Evolutionary conservation across 2,329 filamentous ascomycete species (phyloP).

Genomic region (Ceratocystis albifundus): DNA sequence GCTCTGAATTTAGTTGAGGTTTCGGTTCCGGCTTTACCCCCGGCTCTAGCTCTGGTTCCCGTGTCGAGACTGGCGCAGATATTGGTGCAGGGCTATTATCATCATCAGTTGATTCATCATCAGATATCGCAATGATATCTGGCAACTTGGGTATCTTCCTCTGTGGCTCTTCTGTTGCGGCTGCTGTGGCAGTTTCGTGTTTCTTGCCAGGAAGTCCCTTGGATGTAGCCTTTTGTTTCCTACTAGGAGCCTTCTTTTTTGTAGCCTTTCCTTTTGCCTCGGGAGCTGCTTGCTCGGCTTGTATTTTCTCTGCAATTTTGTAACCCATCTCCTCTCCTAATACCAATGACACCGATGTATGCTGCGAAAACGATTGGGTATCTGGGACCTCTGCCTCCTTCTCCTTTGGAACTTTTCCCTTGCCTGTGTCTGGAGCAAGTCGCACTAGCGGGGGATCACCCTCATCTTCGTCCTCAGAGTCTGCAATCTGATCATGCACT

Average conservation of each 20-base stretch:
- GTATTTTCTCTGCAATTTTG: not conserved
- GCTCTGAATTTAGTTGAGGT: not conserved
- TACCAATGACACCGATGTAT: not conserved
- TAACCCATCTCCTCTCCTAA: not conserved
- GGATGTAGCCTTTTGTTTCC: constrained; percentile 16
- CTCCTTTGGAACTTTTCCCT: not conserved
- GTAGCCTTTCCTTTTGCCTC: not conserved
- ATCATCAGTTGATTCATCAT: constrained; percentile 7
- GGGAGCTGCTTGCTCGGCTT: not conserved
- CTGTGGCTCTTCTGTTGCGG: not conserved
- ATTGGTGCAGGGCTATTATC: not conserved
- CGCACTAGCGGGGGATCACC: not conserved
- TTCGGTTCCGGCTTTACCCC: not conserved
- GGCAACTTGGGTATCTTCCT: not conserved
- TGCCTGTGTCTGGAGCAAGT: not conserved
- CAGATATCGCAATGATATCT: not conserved
- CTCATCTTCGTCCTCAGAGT: constrained; percentile 22
- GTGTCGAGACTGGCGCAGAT: not conserved
- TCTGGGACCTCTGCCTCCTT: constrained; percentile 22
- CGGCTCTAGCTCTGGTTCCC: not conserved
- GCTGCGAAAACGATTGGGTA: constrained; percentile 25
- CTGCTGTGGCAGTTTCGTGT: not conserved
- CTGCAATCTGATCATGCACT: constrained; percentile 17
- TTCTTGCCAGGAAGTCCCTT: constrained; percentile 8
- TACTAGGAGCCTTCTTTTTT: not conserved